A percentile compares a stretch with the other conserved stretches of the same genome.
Conservation (phyloP, 2,329 filamentous ascomycete genomes). For the Neurospora sp. region DNA sequence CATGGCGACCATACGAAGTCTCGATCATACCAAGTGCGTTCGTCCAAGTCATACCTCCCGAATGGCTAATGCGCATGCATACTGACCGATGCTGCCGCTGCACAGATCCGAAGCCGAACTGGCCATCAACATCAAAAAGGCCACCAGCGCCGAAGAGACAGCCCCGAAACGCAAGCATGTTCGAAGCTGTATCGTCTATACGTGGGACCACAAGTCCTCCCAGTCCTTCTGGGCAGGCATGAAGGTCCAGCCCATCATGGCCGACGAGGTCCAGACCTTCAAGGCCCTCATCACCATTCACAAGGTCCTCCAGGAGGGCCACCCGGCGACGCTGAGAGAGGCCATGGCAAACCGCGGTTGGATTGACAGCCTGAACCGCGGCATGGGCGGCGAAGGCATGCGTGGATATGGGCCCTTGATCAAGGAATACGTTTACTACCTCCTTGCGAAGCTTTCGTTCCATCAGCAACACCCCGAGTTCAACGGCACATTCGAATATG, state of each 20-base stretch:
- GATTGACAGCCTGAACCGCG: conserved; percentile 86
- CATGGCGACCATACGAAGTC: conserved; percentile 24
- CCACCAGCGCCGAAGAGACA: conserved; percentile 57
- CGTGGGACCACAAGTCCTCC: conserved; percentile 97
- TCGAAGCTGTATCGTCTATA: conserved; percentile 94
- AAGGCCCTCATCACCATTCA: conserved; percentile 96
- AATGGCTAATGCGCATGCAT: neutral
- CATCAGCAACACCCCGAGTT: conserved; percentile 96
- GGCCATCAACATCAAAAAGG: conserved; percentile 60
- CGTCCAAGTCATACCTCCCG: neutral
- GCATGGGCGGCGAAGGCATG: conserved; percentile 71
- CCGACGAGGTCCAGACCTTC: conserved; percentile 97
- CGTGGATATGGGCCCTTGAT: conserved; percentile 89
- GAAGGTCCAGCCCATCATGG: conserved; percentile 98
- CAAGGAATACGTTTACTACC: conserved; percentile 91
- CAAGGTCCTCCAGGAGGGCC: conserved; percentile 94
- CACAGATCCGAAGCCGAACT: conserved; percentile 57
- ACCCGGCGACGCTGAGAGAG: conserved; percentile 77
- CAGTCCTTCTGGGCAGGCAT: conserved; percentile 94
- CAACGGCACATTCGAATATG: conserved; percentile 97
- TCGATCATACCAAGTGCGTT: conserved; percentile 24
- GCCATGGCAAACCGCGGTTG: conserved; percentile 81
- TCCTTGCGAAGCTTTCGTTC: conserved; percentile 91
- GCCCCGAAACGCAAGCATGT: conserved; percentile 84
- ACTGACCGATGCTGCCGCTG: conserved; percentile 12